These are phyloP conservation scores for Verticillium zaregamsianum DNA, from an alignment of 2,329 filamentous ascomycete species.

Conservation along the genomic window DNA sequence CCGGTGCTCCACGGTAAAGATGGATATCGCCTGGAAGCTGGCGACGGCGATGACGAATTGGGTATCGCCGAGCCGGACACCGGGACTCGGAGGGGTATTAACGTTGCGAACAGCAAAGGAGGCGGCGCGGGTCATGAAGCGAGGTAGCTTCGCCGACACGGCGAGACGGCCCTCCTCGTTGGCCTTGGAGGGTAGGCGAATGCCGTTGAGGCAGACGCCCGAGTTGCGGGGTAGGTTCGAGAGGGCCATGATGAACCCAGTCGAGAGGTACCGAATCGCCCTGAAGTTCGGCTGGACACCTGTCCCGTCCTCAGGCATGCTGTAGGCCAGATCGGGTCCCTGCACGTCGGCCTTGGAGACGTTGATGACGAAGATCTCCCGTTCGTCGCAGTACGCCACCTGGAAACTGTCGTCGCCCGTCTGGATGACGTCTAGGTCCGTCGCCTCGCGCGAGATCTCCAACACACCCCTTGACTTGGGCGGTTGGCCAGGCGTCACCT, in stretches of 20 bases:
- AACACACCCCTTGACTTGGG: constrained; percentile 46
- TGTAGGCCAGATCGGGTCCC: constrained; percentile 52
- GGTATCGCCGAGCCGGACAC: constrained; percentile 52
- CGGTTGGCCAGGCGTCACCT: constrained; percentile 52
- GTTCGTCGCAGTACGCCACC: constrained; percentile 74
- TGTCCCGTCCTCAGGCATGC: constrained; percentile 43
- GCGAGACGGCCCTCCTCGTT: constrained; percentile 43
- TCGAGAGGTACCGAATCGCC: constrained; percentile 54
- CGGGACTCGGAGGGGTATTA: constrained; percentile 46
- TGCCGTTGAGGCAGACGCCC: constrained; percentile 53
- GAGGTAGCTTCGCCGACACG: constrained; percentile 55
- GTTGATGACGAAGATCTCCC: constrained; percentile 67
- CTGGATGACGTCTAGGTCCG: constrained; percentile 68
- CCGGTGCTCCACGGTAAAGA: constrained; percentile 73
- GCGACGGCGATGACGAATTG: constrained; percentile 81
- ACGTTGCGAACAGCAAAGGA: constrained; percentile 74
- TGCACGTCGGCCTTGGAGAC: constrained; percentile 35
- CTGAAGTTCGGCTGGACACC: constrained; percentile 48
- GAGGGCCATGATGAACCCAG: constrained; percentile 53
- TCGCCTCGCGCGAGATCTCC: constrained; percentile 52
- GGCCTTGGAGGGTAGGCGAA: constrained; percentile 41
- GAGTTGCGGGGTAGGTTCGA: constrained; percentile 56
- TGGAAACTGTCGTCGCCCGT: constrained; percentile 59
- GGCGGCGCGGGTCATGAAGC: constrained; percentile 67
- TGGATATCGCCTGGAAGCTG: constrained; percentile 65